Percentiles rank a stretch among this genome's conserved stretches.
Conservation (phyloP, 73 alveolate genomes). For the Symbiodinium natans region DNA sequence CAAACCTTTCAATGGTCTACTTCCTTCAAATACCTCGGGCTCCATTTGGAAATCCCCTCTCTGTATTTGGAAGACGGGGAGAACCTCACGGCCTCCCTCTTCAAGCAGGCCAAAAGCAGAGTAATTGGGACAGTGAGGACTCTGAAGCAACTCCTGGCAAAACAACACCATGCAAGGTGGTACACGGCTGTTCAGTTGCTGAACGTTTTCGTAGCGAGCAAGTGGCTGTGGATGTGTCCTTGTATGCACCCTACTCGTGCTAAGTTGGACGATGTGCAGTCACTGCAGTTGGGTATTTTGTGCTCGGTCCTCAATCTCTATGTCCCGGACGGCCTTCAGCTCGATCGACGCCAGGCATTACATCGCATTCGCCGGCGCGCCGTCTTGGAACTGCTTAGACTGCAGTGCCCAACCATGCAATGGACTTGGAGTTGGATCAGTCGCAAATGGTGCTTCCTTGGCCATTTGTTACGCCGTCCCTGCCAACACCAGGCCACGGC, state of each 20-base stretch:
- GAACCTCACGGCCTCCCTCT: neutral
- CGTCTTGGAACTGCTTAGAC: neutral
- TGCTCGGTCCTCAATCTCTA: neutral
- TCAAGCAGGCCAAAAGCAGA: neutral
- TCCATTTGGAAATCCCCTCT: neutral
- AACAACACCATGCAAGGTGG: neutral
- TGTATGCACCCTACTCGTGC: neutral
- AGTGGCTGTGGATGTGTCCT: neutral
- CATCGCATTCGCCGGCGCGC: neutral
- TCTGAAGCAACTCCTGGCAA: neutral
- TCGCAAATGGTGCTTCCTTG: neutral
- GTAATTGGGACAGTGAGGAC: neutral
- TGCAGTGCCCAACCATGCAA: neutral
- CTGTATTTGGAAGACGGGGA: neutral
- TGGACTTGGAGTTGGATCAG: neutral
- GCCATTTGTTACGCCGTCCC: neutral
- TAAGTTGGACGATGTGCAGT: neutral
- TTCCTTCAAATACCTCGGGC: neutral
- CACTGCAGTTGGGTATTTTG: neutral
- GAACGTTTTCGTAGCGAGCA: neutral
- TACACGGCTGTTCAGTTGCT: neutral
- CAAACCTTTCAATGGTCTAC: no score
- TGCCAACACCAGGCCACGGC: neutral
- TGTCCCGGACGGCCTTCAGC: neutral
- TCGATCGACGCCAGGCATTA: neutral